These are phyloP conservation scores for Boletellus sp. DNA, from an alignment of 768 basidiomycete species.

Conservation along the genomic window DNA sequence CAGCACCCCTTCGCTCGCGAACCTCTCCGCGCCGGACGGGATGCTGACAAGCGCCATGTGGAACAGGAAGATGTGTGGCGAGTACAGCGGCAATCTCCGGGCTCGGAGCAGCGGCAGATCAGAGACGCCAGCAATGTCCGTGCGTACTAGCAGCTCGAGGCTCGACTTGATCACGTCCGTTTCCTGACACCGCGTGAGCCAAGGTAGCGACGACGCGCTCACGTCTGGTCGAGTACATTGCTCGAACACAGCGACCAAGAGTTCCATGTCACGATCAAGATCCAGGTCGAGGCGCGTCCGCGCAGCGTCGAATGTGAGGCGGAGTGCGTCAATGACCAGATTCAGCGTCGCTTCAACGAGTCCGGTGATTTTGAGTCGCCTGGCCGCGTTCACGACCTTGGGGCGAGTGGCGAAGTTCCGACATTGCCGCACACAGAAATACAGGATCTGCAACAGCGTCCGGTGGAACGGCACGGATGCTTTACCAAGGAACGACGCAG, in stretches of 20 bases:
- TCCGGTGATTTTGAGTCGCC: constrained; percentile 54
- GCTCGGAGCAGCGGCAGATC: constrained; percentile 60
- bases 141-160: constrained; percentile 65
- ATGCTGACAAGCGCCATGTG: constrained; percentile 81
- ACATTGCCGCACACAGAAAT: constrained; percentile 68
- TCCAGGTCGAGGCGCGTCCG: constrained; percentile 54
- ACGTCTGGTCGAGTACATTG: constrained; percentile 71
- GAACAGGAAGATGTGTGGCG: constrained; percentile 77
- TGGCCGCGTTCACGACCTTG: constrained; percentile 55
- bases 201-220: constrained; percentile 62
- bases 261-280: constrained; percentile 76
- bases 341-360: constrained; percentile 60
- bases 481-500: constrained; percentile 65
- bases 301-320: constrained; percentile 63
- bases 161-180: constrained; percentile 73
- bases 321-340: constrained; percentile 65
- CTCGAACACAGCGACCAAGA: constrained; percentile 79
- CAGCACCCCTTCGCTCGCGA: constrained; percentile 80
- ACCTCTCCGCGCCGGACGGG: constrained; percentile 73
- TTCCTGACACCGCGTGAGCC: constrained; percentile 81
- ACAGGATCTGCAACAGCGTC: constrained; percentile 73
- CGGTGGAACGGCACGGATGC: constrained; percentile 72
- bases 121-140: constrained; percentile 67
- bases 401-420: constrained; percentile 46
- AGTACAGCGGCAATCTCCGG: constrained; percentile 65